phyloP scores from a whole-genome alignment of 768 basidiomycete species.

The Infundibulicybe gibba region DNA sequence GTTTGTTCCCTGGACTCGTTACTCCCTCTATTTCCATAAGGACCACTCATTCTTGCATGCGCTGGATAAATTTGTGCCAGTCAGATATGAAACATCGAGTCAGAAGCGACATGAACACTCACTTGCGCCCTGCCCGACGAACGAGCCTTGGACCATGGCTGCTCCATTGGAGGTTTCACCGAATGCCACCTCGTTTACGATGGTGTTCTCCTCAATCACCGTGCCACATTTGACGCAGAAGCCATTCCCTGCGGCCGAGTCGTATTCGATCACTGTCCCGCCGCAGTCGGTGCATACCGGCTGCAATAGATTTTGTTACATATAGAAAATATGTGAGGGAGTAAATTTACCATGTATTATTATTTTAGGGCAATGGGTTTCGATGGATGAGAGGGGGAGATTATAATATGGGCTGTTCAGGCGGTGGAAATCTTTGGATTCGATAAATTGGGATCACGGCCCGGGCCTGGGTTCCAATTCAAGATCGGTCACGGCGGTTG shows the following conservation, averaged over 20 bases:
- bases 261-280: conserved; percentile 83
- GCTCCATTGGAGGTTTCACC: conserved; percentile 92
- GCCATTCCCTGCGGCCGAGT: conserved; percentile 78
- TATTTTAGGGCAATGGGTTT: background rate
- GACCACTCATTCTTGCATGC: conserved; percentile 77
- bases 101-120: conserved; percentile 25
- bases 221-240: conserved; percentile 86
- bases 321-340: background rate
- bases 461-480: too few species aligned
- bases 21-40: conserved; percentile 75
- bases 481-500: too few species aligned
- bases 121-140: conserved; percentile 91
- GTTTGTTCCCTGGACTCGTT: conserved; percentile 88
- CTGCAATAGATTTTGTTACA: conserved; percentile 21
- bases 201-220: conserved; percentile 89
- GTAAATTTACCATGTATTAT: background rate
- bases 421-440: too few species aligned
- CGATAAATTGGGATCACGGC: too few species aligned
- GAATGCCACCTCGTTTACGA: conserved; percentile 92
- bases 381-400: conserved; percentile 22
- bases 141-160: conserved; percentile 93
- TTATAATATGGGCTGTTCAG: conserved; percentile 4
- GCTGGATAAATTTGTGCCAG: conserved; percentile 37
- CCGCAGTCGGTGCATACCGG: conserved; percentile 75
- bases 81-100: background rate